Conservation (phyloP, 192 early-diverging fungal genomes). For the Coemansia sp. region DNA sequence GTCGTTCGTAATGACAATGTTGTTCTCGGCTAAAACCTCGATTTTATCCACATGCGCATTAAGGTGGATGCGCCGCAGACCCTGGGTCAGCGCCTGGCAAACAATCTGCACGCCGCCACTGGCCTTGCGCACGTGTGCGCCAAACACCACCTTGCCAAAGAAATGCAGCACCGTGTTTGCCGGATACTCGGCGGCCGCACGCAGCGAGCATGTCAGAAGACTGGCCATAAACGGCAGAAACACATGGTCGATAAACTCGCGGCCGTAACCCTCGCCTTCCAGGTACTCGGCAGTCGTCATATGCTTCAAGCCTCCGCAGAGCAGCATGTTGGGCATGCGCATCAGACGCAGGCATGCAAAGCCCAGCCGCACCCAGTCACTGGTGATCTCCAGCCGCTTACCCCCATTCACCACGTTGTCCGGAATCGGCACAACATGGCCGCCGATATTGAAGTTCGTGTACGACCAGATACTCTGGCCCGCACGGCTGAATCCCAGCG, state of each 20-base stretch:
- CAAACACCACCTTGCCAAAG: constrained; percentile 31
- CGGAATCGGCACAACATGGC: constrained; percentile 29
- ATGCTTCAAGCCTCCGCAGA: constrained; percentile 9
- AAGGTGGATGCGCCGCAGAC: constrained; percentile 10
- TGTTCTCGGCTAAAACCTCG: background rate
- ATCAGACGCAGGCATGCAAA: constrained; percentile 16
- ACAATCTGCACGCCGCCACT: constrained; percentile 34
- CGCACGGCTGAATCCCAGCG: constrained; percentile 29
- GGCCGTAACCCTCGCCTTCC: constrained; percentile 10
- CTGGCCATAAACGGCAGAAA: constrained; percentile 47
- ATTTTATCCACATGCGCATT: constrained; percentile 11
- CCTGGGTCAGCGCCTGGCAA: constrained; percentile 23
- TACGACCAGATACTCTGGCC: constrained; percentile 39
- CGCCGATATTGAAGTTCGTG: constrained; percentile 28
- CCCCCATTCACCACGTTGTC: constrained; percentile 7
- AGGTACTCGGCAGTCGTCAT: constrained; percentile 38
- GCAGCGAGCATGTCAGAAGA: constrained; percentile 41
- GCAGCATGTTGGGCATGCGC: constrained; percentile 13
- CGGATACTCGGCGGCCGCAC: constrained; percentile 33
- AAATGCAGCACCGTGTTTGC: constrained; percentile 43
- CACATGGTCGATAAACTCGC: constrained; percentile 20
- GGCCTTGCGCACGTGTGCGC: constrained; percentile 37
- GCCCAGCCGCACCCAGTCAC: constrained; percentile 41
- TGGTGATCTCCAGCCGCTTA: constrained; percentile 16
- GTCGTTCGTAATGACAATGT: constrained; percentile 11